phyloP scores from a whole-genome alignment of 768 basidiomycete genomes.

The Tulasnella sp. region DNA sequence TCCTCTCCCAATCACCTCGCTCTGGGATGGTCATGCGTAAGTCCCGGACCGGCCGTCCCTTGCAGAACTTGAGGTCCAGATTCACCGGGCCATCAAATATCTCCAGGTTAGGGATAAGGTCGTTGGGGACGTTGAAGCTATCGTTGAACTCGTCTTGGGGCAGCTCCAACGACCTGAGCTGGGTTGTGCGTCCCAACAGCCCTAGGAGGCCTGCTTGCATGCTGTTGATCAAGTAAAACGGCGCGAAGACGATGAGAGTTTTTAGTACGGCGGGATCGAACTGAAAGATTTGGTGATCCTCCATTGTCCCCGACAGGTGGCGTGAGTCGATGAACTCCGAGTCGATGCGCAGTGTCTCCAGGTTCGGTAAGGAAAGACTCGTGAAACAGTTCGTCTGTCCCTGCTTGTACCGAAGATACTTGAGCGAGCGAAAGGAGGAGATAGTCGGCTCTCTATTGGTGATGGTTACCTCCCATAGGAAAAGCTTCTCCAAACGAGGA shows the following conservation, averaged over 20 bases:
- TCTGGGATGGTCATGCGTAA: neutral
- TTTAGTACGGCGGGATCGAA: neutral
- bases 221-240: neutral
- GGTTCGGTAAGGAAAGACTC: too few relatives aligned
- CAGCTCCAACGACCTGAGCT: neutral
- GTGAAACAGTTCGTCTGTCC: too few relatives aligned
- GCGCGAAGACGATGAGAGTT: neutral
- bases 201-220: neutral
- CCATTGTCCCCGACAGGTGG: too few relatives aligned
- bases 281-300: neutral
- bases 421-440: too few relatives aligned
- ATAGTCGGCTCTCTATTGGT: too few relatives aligned
- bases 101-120: neutral
- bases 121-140: neutral
- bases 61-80: neutral
- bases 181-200: neutral
- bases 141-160: neutral
- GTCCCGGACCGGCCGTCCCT: neutral
- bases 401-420: too few relatives aligned
- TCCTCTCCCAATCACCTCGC: neutral
- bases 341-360: too few relatives aligned
- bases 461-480: too few relatives aligned
- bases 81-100: neutral
- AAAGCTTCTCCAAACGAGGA: too few relatives aligned
- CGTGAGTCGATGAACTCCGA: too few relatives aligned